Evolutionary conservation across 345 rosid species (phyloP).

Genomic region (Citrus australasica): DNA sequence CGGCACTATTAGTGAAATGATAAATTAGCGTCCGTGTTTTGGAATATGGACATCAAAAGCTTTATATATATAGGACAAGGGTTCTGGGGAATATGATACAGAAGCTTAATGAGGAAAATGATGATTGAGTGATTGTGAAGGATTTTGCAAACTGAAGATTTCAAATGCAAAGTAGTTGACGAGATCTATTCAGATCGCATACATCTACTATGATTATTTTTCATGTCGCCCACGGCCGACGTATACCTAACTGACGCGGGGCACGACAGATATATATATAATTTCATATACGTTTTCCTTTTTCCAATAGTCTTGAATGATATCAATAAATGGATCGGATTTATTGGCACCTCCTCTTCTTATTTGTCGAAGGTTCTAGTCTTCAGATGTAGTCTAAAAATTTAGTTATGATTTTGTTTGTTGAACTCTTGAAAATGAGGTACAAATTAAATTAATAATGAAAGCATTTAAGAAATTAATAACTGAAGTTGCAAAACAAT

Average conservation of each 20-base stretch:
- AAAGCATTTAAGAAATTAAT: not conserved
- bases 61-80: not conserved
- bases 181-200: not conserved
- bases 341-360: not conserved
- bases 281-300: not conserved
- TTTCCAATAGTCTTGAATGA: not conserved
- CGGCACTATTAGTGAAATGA: not conserved
- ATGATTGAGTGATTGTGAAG: not conserved
- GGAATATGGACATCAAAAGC: conserved; percentile 2
- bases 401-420: too few relatives aligned
- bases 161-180: not conserved
- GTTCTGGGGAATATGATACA: not conserved
- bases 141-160: not conserved
- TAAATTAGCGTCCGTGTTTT: conserved; percentile 3
- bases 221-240: not conserved
- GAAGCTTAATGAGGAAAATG: not conserved
- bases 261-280: not conserved
- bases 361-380: not conserved
- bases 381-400: too few relatives aligned
- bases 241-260: conserved; percentile 4
- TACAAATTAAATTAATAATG: not conserved
- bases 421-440: too few relatives aligned
- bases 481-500: not conserved
- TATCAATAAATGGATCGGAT: too few relatives aligned
- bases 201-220: not conserved